These are phyloP conservation scores for Calonectria leucothoes DNA, from an alignment of 2,329 filamentous ascomycete species.

Conservation along the genomic window DNA sequence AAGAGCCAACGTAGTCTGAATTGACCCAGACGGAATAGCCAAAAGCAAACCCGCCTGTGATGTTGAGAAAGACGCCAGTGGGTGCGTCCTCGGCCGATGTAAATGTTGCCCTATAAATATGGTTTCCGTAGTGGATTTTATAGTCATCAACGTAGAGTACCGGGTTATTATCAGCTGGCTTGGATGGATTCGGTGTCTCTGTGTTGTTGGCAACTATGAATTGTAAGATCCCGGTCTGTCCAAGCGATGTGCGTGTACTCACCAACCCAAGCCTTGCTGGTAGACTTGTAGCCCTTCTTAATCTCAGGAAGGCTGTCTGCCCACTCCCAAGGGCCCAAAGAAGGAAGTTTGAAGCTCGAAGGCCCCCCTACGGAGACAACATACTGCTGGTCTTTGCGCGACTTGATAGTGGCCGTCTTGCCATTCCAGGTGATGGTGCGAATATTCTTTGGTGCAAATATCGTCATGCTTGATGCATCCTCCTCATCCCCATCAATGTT, in stretches of 20 bases:
- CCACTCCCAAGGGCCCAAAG: conserved; percentile 58
- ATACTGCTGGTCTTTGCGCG: conserved; percentile 42
- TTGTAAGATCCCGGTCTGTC: rapidly evolving
- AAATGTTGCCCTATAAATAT: conserved; percentile 67
- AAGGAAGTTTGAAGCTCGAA: conserved; percentile 50
- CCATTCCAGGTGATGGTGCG: conserved; percentile 65
- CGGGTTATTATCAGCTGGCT: conserved; percentile 62
- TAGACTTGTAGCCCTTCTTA: conserved; percentile 54
- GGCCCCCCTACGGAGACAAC: conserved; percentile 43
- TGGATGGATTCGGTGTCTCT: conserved; percentile 59
- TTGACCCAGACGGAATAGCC: conserved; percentile 71
- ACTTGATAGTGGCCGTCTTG: conserved; percentile 44
- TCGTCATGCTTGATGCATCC: conserved; percentile 53
- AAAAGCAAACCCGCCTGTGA: conserved; percentile 66
- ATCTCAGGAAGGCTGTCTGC: conserved; percentile 62
- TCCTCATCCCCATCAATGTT: conserved; percentile 58
- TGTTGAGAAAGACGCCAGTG: conserved; percentile 59
- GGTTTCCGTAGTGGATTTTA: conserved; percentile 63
- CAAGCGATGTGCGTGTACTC: background rate
- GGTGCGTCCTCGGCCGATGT: conserved; percentile 48
- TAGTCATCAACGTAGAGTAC: conserved; percentile 70
- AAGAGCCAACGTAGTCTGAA: conserved; percentile 65
- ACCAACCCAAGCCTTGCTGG: conserved; percentile 56
- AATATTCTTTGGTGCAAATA: conserved; percentile 60
- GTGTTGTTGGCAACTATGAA: conserved; percentile 57